A percentile compares a stretch with the other conserved stretches of the same genome.
Evolutionary conservation across 164 flowering plant species (phyloP).

Genomic region (Tinospora cordifolia): DNA sequence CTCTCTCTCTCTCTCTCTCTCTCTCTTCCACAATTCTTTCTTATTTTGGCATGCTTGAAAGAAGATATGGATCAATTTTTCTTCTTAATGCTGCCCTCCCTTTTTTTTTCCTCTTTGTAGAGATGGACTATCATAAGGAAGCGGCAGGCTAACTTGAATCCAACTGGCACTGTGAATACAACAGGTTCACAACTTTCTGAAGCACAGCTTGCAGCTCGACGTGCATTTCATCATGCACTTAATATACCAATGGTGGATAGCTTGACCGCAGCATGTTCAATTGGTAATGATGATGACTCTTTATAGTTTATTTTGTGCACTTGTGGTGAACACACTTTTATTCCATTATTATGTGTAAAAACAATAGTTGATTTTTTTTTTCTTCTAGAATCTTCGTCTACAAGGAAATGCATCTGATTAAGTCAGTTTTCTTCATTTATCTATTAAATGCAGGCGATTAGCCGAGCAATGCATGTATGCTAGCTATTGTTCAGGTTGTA

Average conservation of each 20-base stretch:
- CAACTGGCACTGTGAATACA: slow-evolving; percentile 23
- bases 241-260: slow-evolving; percentile 39
- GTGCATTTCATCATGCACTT: slow-evolving; percentile 59
- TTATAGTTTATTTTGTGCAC: background rate
- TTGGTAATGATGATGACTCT: slow-evolving; percentile 21
- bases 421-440: too few relatives aligned
- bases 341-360: too few relatives aligned
- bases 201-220: slow-evolving; percentile 58
- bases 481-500: background rate
- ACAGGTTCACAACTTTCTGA: slow-evolving; percentile 44
- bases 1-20: too few relatives aligned
- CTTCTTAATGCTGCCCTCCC: too few relatives aligned
- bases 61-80: too few relatives aligned
- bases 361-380: too few relatives aligned
- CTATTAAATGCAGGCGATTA: background rate
- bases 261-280: slow-evolving; percentile 23
- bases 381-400: too few relatives aligned
- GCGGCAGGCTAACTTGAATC: slow-evolving; percentile 25
- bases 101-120: slow-evolving; percentile 32
- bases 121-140: slow-evolving; percentile 71
- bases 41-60: background rate
- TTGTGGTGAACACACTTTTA: background rate
- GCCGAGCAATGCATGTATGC: background rate
- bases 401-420: too few relatives aligned
- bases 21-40: background rate